Base-by-base conservation (phyloP, 208 protist species). In the Crithidia sp. region DNA sequence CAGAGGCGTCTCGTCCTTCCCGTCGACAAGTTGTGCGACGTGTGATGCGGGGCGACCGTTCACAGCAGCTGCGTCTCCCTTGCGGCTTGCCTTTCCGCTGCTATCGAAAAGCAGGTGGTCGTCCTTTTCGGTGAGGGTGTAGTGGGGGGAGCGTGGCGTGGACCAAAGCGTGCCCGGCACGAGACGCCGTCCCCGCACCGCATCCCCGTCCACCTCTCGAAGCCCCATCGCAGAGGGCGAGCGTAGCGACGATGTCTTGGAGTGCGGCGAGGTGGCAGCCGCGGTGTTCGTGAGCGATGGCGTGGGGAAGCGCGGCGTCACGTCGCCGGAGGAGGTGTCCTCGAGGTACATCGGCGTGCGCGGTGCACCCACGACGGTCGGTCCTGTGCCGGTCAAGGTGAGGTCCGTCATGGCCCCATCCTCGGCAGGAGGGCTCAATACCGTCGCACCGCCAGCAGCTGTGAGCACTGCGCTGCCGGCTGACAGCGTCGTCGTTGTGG, bases 261-360 rank as follows among this genome's bases (percentile, higher is more conserved):
- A 67, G 49, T 67, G 49, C 37, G 62, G 62, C 62, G 50, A 67
- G 12, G 36, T 67, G 2, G 49, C 45, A 2, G 62, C 44, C 14
- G 37, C 50, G 7, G 62, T 67, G 62, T 67, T 55, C 36, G 50
- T 57, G 49, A 13, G 49, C 37, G 49, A 57, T 0, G 62, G 62
- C 7, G 62, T 52, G 4, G 66, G 12, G 14, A 47, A 3, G 2
- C 19, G 39, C 13, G 49, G 4, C 3, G 16, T 52, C 10, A 41
- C 47, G 10, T 54, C 44, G 36, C 59, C 57, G 37, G 65, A 78
- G 16, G 66, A 60, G 8, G 74, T 78, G 53, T 78, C 74, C n/a
- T 72, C 59, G 19, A 78, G 17, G 60, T 71, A 78, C 67, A 71
- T 52, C 10, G 45, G 47, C 17, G 50, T 50, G 12, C 13, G 37